Conservation (phyloP, 1,284 basidiomycete genomes). For the Takashimella tepidaria region DNA sequence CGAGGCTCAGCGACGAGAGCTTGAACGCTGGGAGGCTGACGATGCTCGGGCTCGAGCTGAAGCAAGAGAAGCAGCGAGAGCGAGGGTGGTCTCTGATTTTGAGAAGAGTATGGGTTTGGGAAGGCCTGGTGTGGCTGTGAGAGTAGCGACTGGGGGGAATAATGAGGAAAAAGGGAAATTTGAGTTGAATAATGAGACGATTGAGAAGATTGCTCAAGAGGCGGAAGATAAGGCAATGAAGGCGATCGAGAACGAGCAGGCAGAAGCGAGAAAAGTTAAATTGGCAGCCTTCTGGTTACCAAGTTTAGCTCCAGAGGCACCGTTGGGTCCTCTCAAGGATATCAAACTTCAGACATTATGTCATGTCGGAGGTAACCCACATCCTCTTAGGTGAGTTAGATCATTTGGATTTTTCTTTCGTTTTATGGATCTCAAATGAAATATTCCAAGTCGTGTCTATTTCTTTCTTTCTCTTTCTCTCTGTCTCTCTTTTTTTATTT, state of each 20-base stretch:
- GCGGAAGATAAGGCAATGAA: constrained; percentile 78
- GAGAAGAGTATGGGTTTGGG: constrained; percentile 65
- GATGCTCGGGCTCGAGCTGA: constrained; percentile 65
- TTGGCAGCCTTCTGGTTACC: constrained; percentile 94
- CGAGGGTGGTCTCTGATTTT: constrained; percentile 77
- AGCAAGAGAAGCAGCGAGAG: constrained; percentile 66
- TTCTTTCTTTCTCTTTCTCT: too few species aligned
- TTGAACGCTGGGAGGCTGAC: constrained; percentile 67
- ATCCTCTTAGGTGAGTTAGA: constrained; percentile 62
- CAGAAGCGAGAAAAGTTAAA: constrained; percentile 71
- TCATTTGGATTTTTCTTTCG: not conserved
- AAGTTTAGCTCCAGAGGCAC: constrained; percentile 70
- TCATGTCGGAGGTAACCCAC: constrained; percentile 65
- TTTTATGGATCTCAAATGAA: too few species aligned
- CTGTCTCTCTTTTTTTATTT: too few species aligned
- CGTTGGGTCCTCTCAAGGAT: constrained; percentile 61
- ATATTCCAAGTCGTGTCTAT: too few species aligned
- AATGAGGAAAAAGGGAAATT: constrained; percentile 66
- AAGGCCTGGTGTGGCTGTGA: constrained; percentile 9
- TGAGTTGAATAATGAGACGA: constrained; percentile 63
- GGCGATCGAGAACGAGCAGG: constrained; percentile 74
- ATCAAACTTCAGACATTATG: constrained; percentile 82
- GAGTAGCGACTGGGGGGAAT: constrained; percentile 40
- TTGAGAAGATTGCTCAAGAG: constrained; percentile 65
- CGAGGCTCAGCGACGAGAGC: constrained; percentile 69